phyloP scores from a whole-genome alignment of 108 stramenopile species.

The Cyclotella sp. region DNA sequence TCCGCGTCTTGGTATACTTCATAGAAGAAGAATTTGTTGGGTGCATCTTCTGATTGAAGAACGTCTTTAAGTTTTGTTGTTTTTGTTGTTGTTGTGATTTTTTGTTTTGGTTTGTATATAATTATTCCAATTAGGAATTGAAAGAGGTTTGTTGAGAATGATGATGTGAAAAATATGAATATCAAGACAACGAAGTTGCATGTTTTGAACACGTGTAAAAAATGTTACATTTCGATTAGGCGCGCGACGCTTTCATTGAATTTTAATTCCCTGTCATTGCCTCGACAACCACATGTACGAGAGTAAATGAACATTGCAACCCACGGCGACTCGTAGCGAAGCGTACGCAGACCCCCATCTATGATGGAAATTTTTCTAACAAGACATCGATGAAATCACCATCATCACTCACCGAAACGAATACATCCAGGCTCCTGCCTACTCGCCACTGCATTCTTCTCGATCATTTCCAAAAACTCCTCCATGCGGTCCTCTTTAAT shows the following conservation, averaged over 20 bases:
- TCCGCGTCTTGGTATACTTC: conserved; percentile 79
- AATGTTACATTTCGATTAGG: no score
- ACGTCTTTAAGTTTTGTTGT: conserved; percentile 64
- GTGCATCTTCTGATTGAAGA: conserved; percentile 67
- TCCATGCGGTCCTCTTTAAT: conserved; percentile 80
- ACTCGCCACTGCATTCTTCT: conserved; percentile 75
- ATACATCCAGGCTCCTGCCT: conserved; percentile 85
- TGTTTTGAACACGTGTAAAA: no score
- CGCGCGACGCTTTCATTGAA: no score
- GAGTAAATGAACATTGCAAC: no score
- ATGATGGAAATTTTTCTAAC: background rate
- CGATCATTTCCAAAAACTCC: conserved; percentile 82
- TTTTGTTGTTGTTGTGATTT: background rate
- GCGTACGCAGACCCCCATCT: no score
- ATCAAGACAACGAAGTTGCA: no score
- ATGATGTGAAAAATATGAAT: no score
- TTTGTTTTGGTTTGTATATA: background rate
- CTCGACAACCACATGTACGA: no score
- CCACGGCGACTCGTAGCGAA: no score
- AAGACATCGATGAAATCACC: background rate
- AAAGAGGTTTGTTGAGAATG: background rate
- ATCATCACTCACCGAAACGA: conserved; percentile 72
- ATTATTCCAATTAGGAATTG: background rate
- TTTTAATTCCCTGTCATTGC: no score
- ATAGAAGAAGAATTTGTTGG: conserved; percentile 86